Base-by-base conservation (phyloP, 768 basidiomycete genomes). In the Cyclocybe cylindracea region DNA sequence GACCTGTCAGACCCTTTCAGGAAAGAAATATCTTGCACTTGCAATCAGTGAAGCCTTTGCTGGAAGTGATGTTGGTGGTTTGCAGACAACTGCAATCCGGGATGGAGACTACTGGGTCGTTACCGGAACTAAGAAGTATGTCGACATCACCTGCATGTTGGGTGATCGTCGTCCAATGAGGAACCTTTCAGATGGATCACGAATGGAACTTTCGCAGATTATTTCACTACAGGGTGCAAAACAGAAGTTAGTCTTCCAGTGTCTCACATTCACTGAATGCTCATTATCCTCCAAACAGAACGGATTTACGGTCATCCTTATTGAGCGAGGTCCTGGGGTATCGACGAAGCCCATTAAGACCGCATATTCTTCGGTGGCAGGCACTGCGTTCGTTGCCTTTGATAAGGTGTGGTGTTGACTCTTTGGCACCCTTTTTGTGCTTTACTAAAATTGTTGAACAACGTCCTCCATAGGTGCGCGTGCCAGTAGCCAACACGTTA, bases 11-110 rank as follows among this genome's bases (percentile, higher is more conserved):
- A 68, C 64, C 8, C 74, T 90, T 10, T 70, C 77, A 2, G 91
- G 89, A 7, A 89, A 86, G 69, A 92, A 94, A 69, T 91, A 84
- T 60, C 87, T 97, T 56, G 88, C 86, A 7, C 76, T 98, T 33
- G 96, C 96, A 7, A 92, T 98, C 62, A 88, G 86, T 41, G 96
- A 98, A 70, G 92, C 95, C 0, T 96, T 95, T 58, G 95, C 94
- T 2, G 91, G 91, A 13, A 90, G 88, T 59, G 91, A 94, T 58
- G 91, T 94, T 2, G 70, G 82, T 44, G 93, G 94, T 2, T 61
- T 95, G 34, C 93, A 84, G 76, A 98, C 88, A 51, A 88, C 86
- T 1, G 95, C 95, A 1, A 81, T 83, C 50, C 83, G 84, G 50
- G 93, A 96, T 61, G 95, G 93, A 1, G 84, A 90, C 58, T 73